Conservation (phyloP, 2,329 filamentous ascomycete genomes). For the Hypoxylon sp. region DNA sequence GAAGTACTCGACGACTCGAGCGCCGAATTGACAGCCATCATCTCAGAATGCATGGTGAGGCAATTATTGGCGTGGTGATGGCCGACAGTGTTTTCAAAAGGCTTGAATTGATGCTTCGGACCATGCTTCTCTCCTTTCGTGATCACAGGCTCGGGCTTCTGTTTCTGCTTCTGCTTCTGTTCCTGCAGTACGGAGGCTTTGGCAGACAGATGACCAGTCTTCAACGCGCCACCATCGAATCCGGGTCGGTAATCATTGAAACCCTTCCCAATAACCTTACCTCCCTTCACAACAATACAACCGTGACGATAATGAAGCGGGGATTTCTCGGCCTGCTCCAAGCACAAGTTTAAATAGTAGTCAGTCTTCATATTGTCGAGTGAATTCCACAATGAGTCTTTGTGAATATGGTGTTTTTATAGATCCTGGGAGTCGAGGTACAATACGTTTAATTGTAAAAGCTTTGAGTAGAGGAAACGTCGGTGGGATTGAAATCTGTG, state of each 20-base stretch:
- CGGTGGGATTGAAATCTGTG: not conserved
- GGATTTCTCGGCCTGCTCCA: slow-evolving; percentile 65
- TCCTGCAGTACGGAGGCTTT: slow-evolving; percentile 56
- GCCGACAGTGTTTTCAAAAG: slow-evolving; percentile 59
- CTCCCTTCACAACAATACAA: slow-evolving; percentile 65
- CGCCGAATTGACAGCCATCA: slow-evolving; percentile 69
- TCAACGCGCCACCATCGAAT: slow-evolving; percentile 65
- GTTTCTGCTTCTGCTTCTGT: slow-evolving; percentile 56
- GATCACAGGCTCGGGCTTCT: slow-evolving; percentile 53
- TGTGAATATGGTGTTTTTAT: not conserved
- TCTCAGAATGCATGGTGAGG: slow-evolving; percentile 68
- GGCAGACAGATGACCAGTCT: slow-evolving; percentile 60
- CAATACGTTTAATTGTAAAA: not conserved
- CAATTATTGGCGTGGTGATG: slow-evolving; percentile 58
- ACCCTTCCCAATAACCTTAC: slow-evolving; percentile 67
- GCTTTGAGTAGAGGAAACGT: not conserved
- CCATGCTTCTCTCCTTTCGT: not conserved
- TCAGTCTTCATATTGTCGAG: slow-evolving; percentile 55
- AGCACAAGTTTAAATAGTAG: slow-evolving; percentile 64
- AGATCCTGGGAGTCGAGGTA: not conserved
- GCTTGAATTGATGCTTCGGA: slow-evolving; percentile 42
- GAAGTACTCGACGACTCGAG: slow-evolving; percentile 61
- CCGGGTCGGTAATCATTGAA: slow-evolving; percentile 66
- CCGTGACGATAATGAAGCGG: slow-evolving; percentile 66
- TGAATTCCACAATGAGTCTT: not conserved